Percentiles rank a stretch among this genome's conserved stretches.
Conservation (phyloP, 441 rosid species). For the Macaranga tanarius region DNA sequence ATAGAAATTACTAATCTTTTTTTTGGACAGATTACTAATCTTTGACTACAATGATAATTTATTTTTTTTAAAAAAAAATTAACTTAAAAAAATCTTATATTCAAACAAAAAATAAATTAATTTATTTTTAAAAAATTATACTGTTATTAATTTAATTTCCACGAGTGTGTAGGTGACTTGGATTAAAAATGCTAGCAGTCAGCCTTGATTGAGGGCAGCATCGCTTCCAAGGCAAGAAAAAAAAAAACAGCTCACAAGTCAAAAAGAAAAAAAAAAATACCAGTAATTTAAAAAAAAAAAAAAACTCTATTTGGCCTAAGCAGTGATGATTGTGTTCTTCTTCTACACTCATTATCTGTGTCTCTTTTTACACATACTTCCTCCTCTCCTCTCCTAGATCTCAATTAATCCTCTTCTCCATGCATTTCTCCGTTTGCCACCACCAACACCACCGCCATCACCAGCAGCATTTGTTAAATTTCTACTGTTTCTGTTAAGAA, state of each 20-base stretch:
- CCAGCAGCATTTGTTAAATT: not conserved
- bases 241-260: not conserved
- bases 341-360: conserved; percentile 9
- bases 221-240: conserved; percentile 60
- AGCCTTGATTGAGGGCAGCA: conserved; percentile 44
- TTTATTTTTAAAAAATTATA: too few relatives aligned
- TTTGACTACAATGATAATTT: too few relatives aligned
- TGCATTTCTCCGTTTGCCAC: not conserved
- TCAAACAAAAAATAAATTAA: too few relatives aligned
- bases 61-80: too few relatives aligned
- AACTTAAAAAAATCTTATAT: too few relatives aligned
- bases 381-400: conserved; percentile 23
- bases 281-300: not conserved
- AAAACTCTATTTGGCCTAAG: not conserved
- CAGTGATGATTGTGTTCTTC: conserved; percentile 25
- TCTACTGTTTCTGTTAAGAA: too few relatives aligned
- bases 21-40: too few relatives aligned
- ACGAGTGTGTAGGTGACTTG: not conserved
- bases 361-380: conserved; percentile 13
- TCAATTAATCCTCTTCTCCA: not conserved
- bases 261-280: not conserved
- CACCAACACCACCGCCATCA: too few relatives aligned
- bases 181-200: conserved; percentile 34
- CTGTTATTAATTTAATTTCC: too few relatives aligned
- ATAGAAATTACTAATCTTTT: too few relatives aligned